Conservation (phyloP, 164 flowering plant species). For the Piper betle region DNA sequence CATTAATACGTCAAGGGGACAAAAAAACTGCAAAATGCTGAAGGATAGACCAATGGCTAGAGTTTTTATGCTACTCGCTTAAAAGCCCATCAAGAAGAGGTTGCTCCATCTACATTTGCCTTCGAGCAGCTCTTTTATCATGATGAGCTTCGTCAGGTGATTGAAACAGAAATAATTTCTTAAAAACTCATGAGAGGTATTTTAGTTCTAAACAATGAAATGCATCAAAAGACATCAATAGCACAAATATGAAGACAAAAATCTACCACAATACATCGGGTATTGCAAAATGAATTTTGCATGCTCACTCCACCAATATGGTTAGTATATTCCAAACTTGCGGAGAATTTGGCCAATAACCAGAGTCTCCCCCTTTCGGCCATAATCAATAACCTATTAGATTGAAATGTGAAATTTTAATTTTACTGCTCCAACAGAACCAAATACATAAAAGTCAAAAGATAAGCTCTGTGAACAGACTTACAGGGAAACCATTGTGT, state of each 20-base stretch:
- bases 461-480: constrained; percentile 8
- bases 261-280: too few species aligned
- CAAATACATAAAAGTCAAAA: neutral
- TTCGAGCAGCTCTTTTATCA: constrained; percentile 18
- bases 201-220: neutral
- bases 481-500: constrained; percentile 95
- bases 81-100: constrained; percentile 70
- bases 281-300: too few species aligned
- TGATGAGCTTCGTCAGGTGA: constrained; percentile 31
- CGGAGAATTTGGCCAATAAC: constrained; percentile 88
- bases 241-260: too few species aligned
- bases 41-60: neutral
- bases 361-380: constrained; percentile 63
- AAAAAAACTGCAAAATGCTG: too few species aligned
- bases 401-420: constrained; percentile 4
- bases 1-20: too few species aligned
- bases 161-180: too few species aligned
- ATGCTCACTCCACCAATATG: too few species aligned
- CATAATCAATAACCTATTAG: constrained; percentile 67
- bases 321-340: too few species aligned
- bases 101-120: constrained; percentile 33
- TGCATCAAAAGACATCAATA: too few species aligned
- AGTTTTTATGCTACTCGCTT: constrained; percentile 8
- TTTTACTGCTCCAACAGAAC: neutral
- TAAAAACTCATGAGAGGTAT: neutral